A percentile compares a stretch with the other conserved stretches of the same genome.
Evolutionary conservation across 2,329 filamentous ascomycete genomes (phyloP).

Genomic region (Pochonia chlamydosporia): DNA sequence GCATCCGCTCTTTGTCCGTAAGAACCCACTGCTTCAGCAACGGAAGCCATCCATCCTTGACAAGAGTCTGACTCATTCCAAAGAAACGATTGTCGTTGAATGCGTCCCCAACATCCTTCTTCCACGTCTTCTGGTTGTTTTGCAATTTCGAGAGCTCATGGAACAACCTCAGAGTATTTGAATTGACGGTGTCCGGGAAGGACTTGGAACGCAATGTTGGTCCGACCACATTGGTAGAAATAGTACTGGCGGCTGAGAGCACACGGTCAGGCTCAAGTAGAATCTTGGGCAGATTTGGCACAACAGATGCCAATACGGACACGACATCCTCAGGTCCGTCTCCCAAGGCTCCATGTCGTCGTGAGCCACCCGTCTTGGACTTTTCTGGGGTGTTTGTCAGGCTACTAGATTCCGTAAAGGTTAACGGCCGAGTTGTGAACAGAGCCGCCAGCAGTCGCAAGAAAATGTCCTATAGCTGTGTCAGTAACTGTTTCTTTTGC

Average conservation of each 20-base stretch:
- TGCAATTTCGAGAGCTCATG: constrained; percentile 72
- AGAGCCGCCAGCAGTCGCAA: constrained; percentile 83
- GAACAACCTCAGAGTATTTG: constrained; percentile 64
- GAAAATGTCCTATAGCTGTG: constrained; percentile 68
- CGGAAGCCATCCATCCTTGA: constrained; percentile 72
- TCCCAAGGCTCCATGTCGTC: constrained; percentile 17
- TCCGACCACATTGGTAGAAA: constrained; percentile 76
- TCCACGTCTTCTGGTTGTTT: constrained; percentile 83
- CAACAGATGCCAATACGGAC: constrained; percentile 69
- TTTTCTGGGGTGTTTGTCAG: constrained; percentile 32
- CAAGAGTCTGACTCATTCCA: constrained; percentile 56
- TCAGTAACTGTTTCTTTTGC: too few species aligned
- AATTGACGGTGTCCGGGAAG: constrained; percentile 80
- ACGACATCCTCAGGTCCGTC: constrained; percentile 67
- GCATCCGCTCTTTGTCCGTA: constrained; percentile 81
- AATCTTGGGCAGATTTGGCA: constrained; percentile 76
- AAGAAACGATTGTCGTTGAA: constrained; percentile 91
- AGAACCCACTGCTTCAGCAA: constrained; percentile 79
- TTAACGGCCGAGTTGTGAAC: constrained; percentile 81
- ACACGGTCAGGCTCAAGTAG: constrained; percentile 83
- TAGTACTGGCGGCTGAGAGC: constrained; percentile 67
- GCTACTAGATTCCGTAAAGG: constrained; percentile 52
- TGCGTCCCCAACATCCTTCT: constrained; percentile 84
- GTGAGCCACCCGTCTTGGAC: constrained; percentile 26
- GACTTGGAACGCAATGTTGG: constrained; percentile 77